Evolutionary conservation across 2,329 filamentous ascomycete genomes (phyloP), one percentile per base, ranked within the genome.

Genomic region (Shiraia sp.): DNA sequence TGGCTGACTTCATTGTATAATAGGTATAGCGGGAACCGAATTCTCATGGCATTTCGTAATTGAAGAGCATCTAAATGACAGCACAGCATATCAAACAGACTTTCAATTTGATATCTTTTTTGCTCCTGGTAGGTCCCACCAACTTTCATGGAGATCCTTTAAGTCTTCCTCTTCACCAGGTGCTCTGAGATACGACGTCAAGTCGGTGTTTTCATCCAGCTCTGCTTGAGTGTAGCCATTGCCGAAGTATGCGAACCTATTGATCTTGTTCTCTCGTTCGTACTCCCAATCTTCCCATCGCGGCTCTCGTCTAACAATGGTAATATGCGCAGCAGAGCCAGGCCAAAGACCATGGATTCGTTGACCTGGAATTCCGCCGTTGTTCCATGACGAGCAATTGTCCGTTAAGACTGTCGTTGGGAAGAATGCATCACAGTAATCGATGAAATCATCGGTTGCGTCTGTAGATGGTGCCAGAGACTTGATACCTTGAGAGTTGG

Each of bases 341-440:
- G 86, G 86, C 79, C 85, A 90, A 6, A 87, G 60, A 0, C 84
- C 85, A 48, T 87, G 82, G 16, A 89, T 82, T 3, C 83, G 72
- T 0, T 75, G 78, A 0, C 84, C 85, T 0, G 83, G 78, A 2
- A 51, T 14, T 5, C 70, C 69, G 10, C 85, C 82, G 45, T 89
- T 89, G 45, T 86, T 86, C 86, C 86, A 89, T 0, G 81, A 85
- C 28, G 79, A 82, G 61, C 86, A 89, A 41, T 80, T 79, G 37
- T 85, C 81, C 0, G 76, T 74, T 41, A 85, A 65, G 26, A 79
- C 77, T 2, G 76, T 79, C 10, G 71, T 72, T 1, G 75, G 74
- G 32, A 63, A 63, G 58, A 78, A 79, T 0, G 67, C 65, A 45
- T 80, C 77, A 31, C 72, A 74, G 63, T 83, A 85, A 37, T 78